Percentiles rank a stretch among this genome's conserved stretches.
phyloP scores from a whole-genome alignment of 345 rosid genomes.

The Salix dunnii region DNA sequence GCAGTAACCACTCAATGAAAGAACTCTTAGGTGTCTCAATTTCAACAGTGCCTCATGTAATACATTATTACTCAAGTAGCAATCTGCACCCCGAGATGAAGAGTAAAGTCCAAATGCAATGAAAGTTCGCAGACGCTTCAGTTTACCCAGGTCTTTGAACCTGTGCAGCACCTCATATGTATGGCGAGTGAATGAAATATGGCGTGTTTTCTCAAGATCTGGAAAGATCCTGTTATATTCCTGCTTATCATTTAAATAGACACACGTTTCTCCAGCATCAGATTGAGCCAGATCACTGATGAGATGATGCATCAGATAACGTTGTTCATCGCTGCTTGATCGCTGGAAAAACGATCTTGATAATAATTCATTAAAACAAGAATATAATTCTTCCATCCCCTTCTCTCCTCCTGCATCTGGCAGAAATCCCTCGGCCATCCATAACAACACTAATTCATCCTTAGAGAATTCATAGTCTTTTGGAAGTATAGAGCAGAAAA shows the following conservation, averaged over 20 bases:
- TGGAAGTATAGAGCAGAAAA: constrained; percentile 19
- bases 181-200: neutral
- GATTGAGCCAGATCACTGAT: constrained; percentile 19
- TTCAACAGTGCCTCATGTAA: neutral
- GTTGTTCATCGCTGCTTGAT: neutral
- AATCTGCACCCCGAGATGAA: too few relatives aligned
- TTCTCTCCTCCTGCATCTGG: neutral
- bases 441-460: constrained; percentile 15
- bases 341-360: constrained; percentile 18
- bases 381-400: constrained; percentile 3
- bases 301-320: constrained; percentile 21
- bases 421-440: constrained; percentile 25
- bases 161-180: neutral
- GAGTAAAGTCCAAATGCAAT: neutral
- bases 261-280: neutral
- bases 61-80: neutral
- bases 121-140: constrained; percentile 1
- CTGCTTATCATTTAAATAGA: neutral
- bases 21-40: neutral
- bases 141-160: neutral
- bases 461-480: constrained; percentile 18
- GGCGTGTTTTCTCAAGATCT: constrained; percentile 6
- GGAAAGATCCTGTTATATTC: neutral
- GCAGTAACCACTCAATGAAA: neutral
- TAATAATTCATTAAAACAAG: constrained; percentile 14